These are phyloP conservation scores for Blastobotrys chiropterorum DNA, from an alignment of 805 yeast species.

Conservation along the genomic window DNA sequence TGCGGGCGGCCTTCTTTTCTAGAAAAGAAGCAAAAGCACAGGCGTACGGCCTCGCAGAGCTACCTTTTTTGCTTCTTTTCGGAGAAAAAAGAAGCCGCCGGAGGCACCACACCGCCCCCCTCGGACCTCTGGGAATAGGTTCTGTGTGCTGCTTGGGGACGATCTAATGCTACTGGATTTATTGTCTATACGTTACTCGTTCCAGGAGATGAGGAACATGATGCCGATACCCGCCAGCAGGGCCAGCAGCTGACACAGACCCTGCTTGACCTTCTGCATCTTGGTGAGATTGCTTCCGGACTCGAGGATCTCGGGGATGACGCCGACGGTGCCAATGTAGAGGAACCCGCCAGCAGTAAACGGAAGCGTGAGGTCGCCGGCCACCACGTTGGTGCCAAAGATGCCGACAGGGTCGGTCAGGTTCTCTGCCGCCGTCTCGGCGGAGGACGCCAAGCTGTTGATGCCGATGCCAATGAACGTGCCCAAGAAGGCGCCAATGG, in stretches of 20 bases:
- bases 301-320: slow-evolving; percentile 66
- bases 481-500: slow-evolving; percentile 59
- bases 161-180: no score
- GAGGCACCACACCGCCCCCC: no score
- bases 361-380: slow-evolving; percentile 54
- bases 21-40: no score
- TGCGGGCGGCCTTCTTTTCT: no score
- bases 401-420: slow-evolving; percentile 29
- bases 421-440: slow-evolving; percentile 8
- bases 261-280: slow-evolving; percentile 35
- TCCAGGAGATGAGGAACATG: slow-evolving; percentile 50
- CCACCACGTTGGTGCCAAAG: slow-evolving; percentile 45
- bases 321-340: slow-evolving; percentile 66
- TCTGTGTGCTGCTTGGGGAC: no score
- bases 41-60: no score
- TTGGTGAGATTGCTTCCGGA: slow-evolving; percentile 32
- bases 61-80: no score
- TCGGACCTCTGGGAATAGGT: no score
- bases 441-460: slow-evolving; percentile 31
- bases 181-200: slow-evolving; percentile 29
- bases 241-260: slow-evolving; percentile 43
- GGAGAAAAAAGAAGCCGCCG: no score
- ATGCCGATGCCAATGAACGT: slow-evolving; percentile 57
- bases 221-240: slow-evolving; percentile 49
- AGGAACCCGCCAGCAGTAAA: slow-evolving; percentile 73